Conservation (phyloP, 805 yeast species). For the Kuraishia ogatae region DNA sequence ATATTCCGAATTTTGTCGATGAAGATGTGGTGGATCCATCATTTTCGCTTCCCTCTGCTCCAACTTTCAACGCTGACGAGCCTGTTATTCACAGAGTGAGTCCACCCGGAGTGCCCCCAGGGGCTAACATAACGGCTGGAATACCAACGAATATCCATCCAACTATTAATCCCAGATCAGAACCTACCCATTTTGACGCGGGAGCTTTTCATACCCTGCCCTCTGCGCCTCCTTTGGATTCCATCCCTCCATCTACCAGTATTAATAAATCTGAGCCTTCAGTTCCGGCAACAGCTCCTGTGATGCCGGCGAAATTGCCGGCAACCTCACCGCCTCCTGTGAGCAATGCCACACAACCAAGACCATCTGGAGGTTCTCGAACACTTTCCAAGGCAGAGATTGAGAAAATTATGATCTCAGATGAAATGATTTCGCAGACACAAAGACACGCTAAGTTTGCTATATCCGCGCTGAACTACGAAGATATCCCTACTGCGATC, state of each 20-base stretch:
- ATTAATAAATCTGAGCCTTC: not conserved
- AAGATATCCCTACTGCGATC: conserved; percentile 62
- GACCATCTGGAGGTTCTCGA: conserved; percentile 1
- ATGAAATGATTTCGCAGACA: conserved; percentile 47
- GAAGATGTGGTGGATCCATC: not conserved
- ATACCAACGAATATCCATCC: not conserved
- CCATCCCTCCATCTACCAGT: not conserved
- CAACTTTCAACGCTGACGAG: conserved; percentile 2
- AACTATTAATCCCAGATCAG: not conserved
- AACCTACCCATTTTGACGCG: not conserved
- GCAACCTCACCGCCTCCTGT: not conserved
- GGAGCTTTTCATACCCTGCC: not conserved
- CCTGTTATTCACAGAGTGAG: not conserved
- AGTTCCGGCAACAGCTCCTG: not conserved
- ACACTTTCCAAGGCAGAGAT: conserved; percentile 27
- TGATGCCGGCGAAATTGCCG: not conserved
- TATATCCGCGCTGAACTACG: conserved; percentile 71
- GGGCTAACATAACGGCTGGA: not conserved
- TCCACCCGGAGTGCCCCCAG: conserved; percentile 3
- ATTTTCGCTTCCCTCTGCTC: not conserved
- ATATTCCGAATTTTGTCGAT: not conserved
- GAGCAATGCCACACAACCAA: not conserved
- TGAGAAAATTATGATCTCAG: conserved; percentile 39
- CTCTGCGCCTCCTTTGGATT: not conserved
- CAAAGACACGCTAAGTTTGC: conserved; percentile 72